Base-by-base conservation (phyloP, 371 early-diverging fungal species). In the Mortierella sp. region DNA sequence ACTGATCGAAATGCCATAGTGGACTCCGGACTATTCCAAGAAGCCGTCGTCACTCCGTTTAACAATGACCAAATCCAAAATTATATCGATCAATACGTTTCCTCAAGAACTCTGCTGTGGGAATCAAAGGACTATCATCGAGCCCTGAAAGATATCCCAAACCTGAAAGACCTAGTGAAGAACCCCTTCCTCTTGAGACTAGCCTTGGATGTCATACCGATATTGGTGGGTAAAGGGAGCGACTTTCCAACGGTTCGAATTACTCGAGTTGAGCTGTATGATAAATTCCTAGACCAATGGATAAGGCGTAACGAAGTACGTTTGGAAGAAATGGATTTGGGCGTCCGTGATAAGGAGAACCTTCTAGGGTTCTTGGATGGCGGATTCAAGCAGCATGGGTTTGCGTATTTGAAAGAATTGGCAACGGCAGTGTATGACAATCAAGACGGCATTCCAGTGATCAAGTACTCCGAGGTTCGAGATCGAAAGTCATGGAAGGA, bases 41-140 rank as follows among this genome's bases (percentile, higher is more conserved):
- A 68, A 54, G 34, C 54, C 0, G 51, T 34, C 17, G 51, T 63
- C 26, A 29, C 49, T 6, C 62, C 62, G 19, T 61, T 61, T 47
- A 1, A 43, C 45, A 15, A 40, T 15, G 13, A 45, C 34, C 67
- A 67, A 35, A 49, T 67, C 51, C 31, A 60, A 22, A 35, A 47
- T 15, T 67, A 68, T 51, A 35, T 68, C 42, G 23, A 51, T 7
- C 29, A 68, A 31, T 68, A 37, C 28, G 68, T 68, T 6, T 32
- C 53, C 28, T 1, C 15, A 1, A 28, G 12, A 8, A n/a, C n/a
- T 5, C n/a, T 19, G 10, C 31, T 12, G n/a, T 68, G 68, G 68
- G 7, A n/a, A 6, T 15, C 35, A 0, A 17, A 45, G 28, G 61
- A 61, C 26, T 68, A 68, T 32, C 17, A 17, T 15, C 23, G 40